A percentile compares a stretch with the other conserved stretches of the same genome.
Conservation (phyloP, 371 early-diverging fungal genomes). For the Rhizopus arrhizus region DNA sequence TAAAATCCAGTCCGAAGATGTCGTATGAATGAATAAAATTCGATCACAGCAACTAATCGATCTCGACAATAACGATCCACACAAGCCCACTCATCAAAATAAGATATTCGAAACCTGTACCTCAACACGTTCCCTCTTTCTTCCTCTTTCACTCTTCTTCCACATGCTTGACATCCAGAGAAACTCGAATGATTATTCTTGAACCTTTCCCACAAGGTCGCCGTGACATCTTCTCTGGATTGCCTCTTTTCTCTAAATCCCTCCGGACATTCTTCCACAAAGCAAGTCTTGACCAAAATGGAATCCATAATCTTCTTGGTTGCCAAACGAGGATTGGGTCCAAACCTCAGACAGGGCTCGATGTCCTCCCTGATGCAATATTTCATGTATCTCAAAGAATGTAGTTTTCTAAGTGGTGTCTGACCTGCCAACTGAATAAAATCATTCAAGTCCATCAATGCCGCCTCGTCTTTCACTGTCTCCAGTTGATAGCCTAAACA, state of each 20-base stretch:
- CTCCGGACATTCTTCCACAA: slow-evolving; percentile 62
- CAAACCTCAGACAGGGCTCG: slow-evolving; percentile 86
- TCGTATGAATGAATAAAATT: slow-evolving; percentile 78
- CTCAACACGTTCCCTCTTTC: slow-evolving; percentile 55
- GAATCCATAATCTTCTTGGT: slow-evolving; percentile 81
- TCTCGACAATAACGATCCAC: slow-evolving; percentile 80
- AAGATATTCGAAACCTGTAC: slow-evolving; percentile 71
- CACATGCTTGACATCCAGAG: slow-evolving; percentile 47
- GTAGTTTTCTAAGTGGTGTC: slow-evolving; percentile 67
- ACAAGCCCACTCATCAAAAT: slow-evolving; percentile 73
- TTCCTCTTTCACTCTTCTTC: slow-evolving; percentile 28
- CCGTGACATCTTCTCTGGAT: slow-evolving; percentile 31
- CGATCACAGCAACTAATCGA: slow-evolving; percentile 73
- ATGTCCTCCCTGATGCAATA: slow-evolving; percentile 74
- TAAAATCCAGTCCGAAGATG: slow-evolving; percentile 73
- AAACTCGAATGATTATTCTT: slow-evolving; percentile 39
- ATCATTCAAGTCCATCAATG: slow-evolving; percentile 75
- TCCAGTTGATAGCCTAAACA: slow-evolving; percentile 15
- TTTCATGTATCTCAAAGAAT: slow-evolving; percentile 74
- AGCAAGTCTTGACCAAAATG: slow-evolving; percentile 75
- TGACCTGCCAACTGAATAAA: slow-evolving; percentile 63
- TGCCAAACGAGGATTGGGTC: slow-evolving; percentile 78
- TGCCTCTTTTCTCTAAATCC: slow-evolving; percentile 38
- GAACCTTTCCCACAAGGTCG: slow-evolving; percentile 57
- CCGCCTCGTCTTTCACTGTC: slow-evolving; percentile 51